Evolutionary conservation across 192 early-diverging fungal genomes (phyloP).

Genomic region (Gonapodya sp.): DNA sequence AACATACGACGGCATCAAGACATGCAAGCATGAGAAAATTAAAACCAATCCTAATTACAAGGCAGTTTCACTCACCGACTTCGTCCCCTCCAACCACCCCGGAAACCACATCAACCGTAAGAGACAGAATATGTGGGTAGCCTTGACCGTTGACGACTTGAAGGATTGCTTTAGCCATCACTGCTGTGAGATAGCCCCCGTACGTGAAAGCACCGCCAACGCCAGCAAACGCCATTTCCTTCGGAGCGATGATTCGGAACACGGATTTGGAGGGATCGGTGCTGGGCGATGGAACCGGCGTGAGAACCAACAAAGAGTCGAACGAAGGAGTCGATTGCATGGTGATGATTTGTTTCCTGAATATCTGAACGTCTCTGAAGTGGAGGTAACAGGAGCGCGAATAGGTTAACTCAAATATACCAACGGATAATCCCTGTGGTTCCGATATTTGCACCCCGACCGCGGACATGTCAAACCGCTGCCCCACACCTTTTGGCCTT

Average conservation of each 20-base stretch:
- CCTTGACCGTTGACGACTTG: not conserved
- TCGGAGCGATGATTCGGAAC: not conserved
- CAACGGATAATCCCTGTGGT: too few relatives aligned
- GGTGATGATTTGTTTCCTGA: too few relatives aligned
- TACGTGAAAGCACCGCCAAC: not conserved
- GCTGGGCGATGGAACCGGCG: not conserved
- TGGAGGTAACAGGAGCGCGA: too few relatives aligned
- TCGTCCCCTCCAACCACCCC: not conserved
- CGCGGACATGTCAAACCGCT: too few relatives aligned
- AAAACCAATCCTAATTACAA: too few relatives aligned
- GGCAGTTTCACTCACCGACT: not conserved
- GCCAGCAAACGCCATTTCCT: not conserved
- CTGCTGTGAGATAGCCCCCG: not conserved
- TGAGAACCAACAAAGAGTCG: not conserved
- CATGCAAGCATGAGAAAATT: not conserved
- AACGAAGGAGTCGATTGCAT: too few relatives aligned
- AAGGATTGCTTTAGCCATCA: not conserved
- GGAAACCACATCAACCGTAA: not conserved
- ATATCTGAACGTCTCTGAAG: too few relatives aligned
- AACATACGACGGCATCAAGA: not conserved
- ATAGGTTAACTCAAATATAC: too few relatives aligned
- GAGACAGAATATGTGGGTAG: not conserved
- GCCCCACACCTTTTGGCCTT: too few relatives aligned
- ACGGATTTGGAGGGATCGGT: not conserved
- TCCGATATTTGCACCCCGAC: too few relatives aligned